Percentiles rank a stretch among this genome's conserved stretches.
These are phyloP conservation scores for Epichloe aotearoae DNA, from an alignment of 2,329 filamentous ascomycete genomes.

Conservation along the genomic window DNA sequence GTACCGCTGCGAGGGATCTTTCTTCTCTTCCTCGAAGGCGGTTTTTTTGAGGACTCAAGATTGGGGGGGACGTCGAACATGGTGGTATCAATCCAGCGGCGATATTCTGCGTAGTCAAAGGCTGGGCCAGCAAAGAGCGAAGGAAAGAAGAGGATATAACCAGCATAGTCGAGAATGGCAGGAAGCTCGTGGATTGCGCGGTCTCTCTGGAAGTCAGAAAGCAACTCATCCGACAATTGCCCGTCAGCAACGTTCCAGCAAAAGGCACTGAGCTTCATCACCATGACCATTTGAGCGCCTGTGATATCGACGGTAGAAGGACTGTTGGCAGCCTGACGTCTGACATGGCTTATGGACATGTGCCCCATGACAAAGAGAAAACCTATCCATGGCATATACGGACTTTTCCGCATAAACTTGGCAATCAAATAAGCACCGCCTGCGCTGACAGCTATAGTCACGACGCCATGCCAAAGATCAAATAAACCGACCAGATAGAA, in stretches of 20 bases:
- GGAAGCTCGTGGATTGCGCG: conserved; percentile 67
- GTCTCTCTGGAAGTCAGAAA: conserved; percentile 80
- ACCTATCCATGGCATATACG: conserved; percentile 94
- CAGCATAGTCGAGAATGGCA: conserved; percentile 63
- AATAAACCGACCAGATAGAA: conserved; percentile 94
- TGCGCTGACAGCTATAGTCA: conserved; percentile 68
- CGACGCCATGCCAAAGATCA: conserved; percentile 75
- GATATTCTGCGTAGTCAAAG: conserved; percentile 91
- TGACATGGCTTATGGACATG: conserved; percentile 81
- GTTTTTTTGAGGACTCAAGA: conserved; percentile 72
- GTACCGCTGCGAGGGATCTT: conserved; percentile 84
- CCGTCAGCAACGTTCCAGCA: conserved; percentile 98
- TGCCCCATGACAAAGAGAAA: conserved; percentile 94
- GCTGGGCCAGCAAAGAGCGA: conserved; percentile 79
- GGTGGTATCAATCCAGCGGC: conserved; percentile 78
- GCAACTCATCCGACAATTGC: conserved; percentile 58
- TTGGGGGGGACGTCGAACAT: conserved; percentile 82
- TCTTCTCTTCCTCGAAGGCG: conserved; percentile 76
- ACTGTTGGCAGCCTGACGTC: conserved; percentile 57
- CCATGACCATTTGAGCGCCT: conserved; percentile 91
- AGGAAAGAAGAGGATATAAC: conserved; percentile 93
- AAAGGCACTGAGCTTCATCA: conserved; percentile 95
- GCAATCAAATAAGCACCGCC: conserved; percentile 73
- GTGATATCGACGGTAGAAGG: conserved; percentile 72
- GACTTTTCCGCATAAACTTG: conserved; percentile 61